These are phyloP conservation scores for Lipomyces chichibuensis DNA, from an alignment of 805 yeast species.

Conservation along the genomic window DNA sequence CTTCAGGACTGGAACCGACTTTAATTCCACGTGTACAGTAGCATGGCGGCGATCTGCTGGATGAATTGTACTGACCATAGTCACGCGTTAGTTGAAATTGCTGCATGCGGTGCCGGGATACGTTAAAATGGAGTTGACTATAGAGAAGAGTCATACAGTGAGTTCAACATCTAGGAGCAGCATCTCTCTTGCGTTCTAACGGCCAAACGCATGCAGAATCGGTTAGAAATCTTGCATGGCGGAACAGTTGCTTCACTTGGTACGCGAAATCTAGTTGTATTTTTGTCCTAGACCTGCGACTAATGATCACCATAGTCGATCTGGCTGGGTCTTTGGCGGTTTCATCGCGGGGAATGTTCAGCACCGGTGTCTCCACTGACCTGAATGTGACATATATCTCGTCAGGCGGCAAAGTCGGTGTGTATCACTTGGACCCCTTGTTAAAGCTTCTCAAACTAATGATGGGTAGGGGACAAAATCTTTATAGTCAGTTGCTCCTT, in stretches of 20 bases:
- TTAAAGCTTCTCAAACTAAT: neutral
- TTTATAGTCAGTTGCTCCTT: constrained; percentile 25
- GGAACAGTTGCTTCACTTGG: constrained; percentile 47
- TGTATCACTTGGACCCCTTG: neutral
- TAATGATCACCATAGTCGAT: constrained; percentile 41
- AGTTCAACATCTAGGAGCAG: constrained; percentile 14
- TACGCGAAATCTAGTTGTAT: neutral
- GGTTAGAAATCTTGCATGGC: constrained; percentile 49
- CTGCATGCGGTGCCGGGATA: constrained; percentile 42
- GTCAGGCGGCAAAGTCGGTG: constrained; percentile 46
- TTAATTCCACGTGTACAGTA: constrained; percentile 26
- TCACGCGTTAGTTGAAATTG: constrained; percentile 39
- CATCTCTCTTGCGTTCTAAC: neutral
- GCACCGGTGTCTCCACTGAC: constrained; percentile 52
- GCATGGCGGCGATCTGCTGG: neutral
- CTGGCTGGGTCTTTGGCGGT: constrained; percentile 52
- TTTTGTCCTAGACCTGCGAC: neutral
- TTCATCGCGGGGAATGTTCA: constrained; percentile 48
- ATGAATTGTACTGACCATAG: neutral
- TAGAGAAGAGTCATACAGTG: constrained; percentile 46
- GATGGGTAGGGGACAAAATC: constrained; percentile 30
- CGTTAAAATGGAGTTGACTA: constrained; percentile 43
- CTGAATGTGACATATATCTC: constrained; percentile 47
- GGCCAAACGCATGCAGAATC: constrained; percentile 40
- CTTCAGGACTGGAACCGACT: constrained; percentile 33